Conservation (phyloP, 2,329 filamentous ascomycete species). For the Scedosporium aurantiacum region DNA sequence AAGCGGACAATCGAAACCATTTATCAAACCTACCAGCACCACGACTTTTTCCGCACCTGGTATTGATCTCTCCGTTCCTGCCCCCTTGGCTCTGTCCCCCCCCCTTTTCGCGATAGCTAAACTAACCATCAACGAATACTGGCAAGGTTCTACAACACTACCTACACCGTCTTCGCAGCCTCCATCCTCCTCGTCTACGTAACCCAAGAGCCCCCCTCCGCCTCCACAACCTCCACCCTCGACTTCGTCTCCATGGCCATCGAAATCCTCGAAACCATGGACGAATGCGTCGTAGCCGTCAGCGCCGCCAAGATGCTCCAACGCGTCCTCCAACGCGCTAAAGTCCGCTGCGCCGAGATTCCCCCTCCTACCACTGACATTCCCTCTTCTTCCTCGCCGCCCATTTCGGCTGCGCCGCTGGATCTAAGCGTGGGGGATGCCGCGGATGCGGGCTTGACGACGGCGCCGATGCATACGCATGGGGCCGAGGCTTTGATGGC, state of each 20-base stretch:
- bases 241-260: slow-evolving; percentile 14
- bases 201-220: slow-evolving; percentile 11
- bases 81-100: background rate
- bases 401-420: no score
- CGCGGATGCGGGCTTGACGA: background rate
- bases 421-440: background rate
- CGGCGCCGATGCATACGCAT: background rate
- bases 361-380: background rate
- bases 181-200: slow-evolving; percentile 18
- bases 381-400: no score
- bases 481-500: background rate
- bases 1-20: slow-evolving; percentile 19
- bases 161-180: slow-evolving; percentile 18
- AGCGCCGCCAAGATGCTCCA: slow-evolving; percentile 16
- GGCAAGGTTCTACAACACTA: slow-evolving; percentile 22
- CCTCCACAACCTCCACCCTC: slow-evolving; percentile 12
- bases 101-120: background rate
- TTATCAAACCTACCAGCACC: slow-evolving; percentile 17
- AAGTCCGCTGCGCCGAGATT: background rate
- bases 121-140: background rate
- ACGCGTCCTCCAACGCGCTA: slow-evolving; percentile 12
- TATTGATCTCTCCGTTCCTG: slow-evolving; percentile 10
- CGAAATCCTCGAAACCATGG: slow-evolving; percentile 16
- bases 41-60: slow-evolving; percentile 20
- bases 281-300: slow-evolving; percentile 17